These are phyloP conservation scores for Penicillium palitans DNA, from an alignment of 2,329 filamentous ascomycete species.

Conservation along the genomic window DNA sequence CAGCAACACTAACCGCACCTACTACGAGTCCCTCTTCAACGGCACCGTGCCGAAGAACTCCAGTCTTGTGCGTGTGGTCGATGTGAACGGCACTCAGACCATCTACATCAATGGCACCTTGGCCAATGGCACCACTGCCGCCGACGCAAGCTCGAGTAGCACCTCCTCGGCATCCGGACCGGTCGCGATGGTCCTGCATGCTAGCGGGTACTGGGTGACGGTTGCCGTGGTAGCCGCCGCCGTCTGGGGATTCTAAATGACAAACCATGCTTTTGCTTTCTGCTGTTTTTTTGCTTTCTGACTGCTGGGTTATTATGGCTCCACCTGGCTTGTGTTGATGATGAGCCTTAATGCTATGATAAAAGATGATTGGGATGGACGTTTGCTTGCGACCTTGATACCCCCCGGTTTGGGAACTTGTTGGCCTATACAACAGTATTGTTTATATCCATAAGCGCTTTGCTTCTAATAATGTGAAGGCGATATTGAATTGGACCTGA, in stretches of 20 bases:
- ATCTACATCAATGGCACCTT: constrained; percentile 53
- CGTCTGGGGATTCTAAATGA: constrained; percentile 33
- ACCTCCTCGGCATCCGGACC: constrained; percentile 22
- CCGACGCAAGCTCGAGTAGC: constrained; percentile 28
- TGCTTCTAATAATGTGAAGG: not conserved
- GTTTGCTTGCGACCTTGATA: constrained; percentile 9
- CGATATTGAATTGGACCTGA: not conserved
- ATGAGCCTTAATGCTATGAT: not conserved
- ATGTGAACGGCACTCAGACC: constrained; percentile 45
- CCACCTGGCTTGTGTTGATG: constrained; percentile 1
- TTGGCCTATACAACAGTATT: constrained; percentile 5
- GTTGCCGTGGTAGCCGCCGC: constrained; percentile 37
- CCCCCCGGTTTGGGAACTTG: constrained; percentile 5
- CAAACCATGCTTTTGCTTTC: not conserved
- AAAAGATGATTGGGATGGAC: constrained; percentile 9
- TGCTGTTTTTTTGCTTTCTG: constrained; percentile 2
- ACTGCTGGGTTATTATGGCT: not conserved
- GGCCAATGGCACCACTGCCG: constrained; percentile 46
- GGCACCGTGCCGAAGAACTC: constrained; percentile 43
- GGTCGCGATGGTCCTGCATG: constrained; percentile 26
- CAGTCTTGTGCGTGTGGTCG: constrained; percentile 39
- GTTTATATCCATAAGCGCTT: not conserved
- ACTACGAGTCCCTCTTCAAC: constrained; percentile 45
- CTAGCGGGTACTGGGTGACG: constrained; percentile 47
- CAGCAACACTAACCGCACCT: constrained; percentile 47